Percentiles rank a stretch among this genome's conserved stretches.
These are phyloP conservation scores for Rhizoclosmatium sp. DNA, from an alignment of 192 early-diverging fungal genomes.

Conservation along the genomic window DNA sequence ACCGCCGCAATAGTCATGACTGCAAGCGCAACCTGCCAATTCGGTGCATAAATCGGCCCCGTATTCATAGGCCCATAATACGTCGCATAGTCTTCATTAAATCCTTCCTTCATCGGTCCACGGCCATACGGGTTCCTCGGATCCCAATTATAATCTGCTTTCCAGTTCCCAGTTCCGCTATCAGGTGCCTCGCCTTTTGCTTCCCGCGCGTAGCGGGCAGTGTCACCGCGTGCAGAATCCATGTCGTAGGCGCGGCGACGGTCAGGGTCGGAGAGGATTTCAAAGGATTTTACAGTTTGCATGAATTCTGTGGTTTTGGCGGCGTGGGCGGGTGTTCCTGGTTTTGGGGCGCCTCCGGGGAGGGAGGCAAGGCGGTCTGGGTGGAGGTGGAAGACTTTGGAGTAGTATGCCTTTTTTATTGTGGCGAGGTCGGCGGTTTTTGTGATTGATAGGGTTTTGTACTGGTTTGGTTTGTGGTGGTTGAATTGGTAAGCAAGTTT, in stretches of 20 bases:
- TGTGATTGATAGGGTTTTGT: constrained; percentile 21
- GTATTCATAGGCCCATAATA: constrained; percentile 7
- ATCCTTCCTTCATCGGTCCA: background rate
- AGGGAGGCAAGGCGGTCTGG: constrained; percentile 64
- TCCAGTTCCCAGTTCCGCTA: no score
- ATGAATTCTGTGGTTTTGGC: constrained; percentile 59
- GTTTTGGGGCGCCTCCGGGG: constrained; percentile 16
- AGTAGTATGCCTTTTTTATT: constrained; percentile 84
- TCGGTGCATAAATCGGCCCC: background rate
- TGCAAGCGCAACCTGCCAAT: background rate
- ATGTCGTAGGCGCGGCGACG: constrained; percentile 9
- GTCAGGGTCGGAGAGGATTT: constrained; percentile 54
- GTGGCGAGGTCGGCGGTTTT: background rate
- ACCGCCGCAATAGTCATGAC: background rate
- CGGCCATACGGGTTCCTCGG: background rate
- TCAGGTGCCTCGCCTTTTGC: background rate
- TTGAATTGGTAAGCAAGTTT: background rate
- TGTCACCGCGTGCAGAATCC: constrained; percentile 14
- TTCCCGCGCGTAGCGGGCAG: constrained; percentile 1
- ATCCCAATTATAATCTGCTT: constrained; percentile 18
- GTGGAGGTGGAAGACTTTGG: constrained; percentile 70
- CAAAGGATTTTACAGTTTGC: constrained; percentile 71
- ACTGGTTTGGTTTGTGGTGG: background rate
- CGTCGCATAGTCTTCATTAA: background rate
- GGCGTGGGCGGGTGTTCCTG: constrained; percentile 43